Evolutionary conservation across 148 eudicot species (phyloP).

Genomic region (Polygonum aviculare): DNA sequence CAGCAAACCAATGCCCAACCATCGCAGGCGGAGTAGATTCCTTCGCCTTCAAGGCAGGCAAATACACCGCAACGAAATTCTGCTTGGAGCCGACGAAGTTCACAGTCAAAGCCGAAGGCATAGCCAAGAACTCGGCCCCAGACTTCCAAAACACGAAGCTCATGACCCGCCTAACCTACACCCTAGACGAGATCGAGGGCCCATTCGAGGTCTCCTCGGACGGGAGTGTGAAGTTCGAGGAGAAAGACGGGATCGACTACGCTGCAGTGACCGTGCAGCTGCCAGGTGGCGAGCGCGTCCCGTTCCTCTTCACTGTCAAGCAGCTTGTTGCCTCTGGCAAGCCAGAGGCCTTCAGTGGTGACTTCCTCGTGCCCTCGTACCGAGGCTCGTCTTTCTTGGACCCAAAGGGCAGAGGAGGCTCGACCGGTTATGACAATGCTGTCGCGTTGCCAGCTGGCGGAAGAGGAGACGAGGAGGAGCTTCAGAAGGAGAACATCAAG

Average conservation of each 20-base stretch:
- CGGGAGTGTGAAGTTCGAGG: slow-evolving; percentile 83
- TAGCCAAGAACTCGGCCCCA: slow-evolving; percentile 67
- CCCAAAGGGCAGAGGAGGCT: slow-evolving; percentile 99
- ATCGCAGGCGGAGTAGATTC: slow-evolving; percentile 53
- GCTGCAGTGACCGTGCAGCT: slow-evolving; percentile 98
- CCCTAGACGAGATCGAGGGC: slow-evolving; percentile 95
- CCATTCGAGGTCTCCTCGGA: slow-evolving; percentile 80
- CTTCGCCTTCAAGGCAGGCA: slow-evolving; percentile 84
- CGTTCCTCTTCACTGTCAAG: slow-evolving; percentile 87
- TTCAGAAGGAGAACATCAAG: slow-evolving; percentile 80
- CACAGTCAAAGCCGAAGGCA: slow-evolving; percentile 83
- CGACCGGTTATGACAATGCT: slow-evolving; percentile 92
- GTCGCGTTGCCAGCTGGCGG: slow-evolving; percentile 99
- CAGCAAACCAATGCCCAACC: slow-evolving; percentile 98
- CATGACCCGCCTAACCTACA: slow-evolving; percentile 96
- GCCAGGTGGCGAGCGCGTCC: slow-evolving; percentile 97
- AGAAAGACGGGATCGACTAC: slow-evolving; percentile 96
- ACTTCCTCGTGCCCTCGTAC: slow-evolving; percentile 93
- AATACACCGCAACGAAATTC: slow-evolving; percentile 84
- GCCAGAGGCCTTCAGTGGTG: slow-evolving; percentile 69
- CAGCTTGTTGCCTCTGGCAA: slow-evolving; percentile 93
- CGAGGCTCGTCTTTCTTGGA: slow-evolving; percentile 93
- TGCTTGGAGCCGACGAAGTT: slow-evolving; percentile 94
- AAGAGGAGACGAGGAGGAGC: slow-evolving; percentile 97
- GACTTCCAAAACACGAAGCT: slow-evolving; percentile 97